Conservation (phyloP, 2,329 filamentous ascomycete genomes). For the Aulographum hederae region DNA sequence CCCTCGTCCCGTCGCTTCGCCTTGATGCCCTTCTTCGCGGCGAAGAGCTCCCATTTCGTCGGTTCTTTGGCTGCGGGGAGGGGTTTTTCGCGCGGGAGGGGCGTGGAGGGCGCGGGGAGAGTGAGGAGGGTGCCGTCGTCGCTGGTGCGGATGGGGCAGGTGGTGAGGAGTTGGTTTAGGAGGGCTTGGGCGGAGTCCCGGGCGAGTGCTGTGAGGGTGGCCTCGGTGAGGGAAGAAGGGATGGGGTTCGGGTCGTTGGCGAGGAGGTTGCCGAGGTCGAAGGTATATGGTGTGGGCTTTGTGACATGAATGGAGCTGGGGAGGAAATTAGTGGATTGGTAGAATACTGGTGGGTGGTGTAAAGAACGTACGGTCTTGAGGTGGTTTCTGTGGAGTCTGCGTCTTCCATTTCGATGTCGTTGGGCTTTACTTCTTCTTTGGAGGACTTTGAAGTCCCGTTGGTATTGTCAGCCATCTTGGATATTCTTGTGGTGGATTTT, state of each 20-base stretch:
- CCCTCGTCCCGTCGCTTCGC: constrained; percentile 62
- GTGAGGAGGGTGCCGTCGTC: constrained; percentile 55
- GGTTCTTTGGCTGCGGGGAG: constrained; percentile 63
- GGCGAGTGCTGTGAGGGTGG: constrained; percentile 51
- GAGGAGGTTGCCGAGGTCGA: constrained; percentile 77
- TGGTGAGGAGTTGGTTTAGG: constrained; percentile 85
- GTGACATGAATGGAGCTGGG: constrained; percentile 19
- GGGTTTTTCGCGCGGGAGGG: constrained; percentile 79
- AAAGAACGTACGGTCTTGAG: too few relatives aligned
- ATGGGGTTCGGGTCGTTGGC: constrained; percentile 77
- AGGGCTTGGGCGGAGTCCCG: constrained; percentile 83
- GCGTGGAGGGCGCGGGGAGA: constrained; percentile 52
- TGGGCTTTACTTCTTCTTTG: too few relatives aligned
- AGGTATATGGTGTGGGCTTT: constrained; percentile 80
- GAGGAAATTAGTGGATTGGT: too few relatives aligned
- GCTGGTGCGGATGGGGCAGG: constrained; percentile 60
- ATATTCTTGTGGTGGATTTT: too few relatives aligned
- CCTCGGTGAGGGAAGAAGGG: constrained; percentile 39
- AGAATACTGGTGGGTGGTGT: too few relatives aligned
- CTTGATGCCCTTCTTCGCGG: constrained; percentile 91
- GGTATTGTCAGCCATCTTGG: too few relatives aligned
- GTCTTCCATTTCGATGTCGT: too few relatives aligned
- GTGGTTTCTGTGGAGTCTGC: too few relatives aligned
- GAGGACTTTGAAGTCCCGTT: too few relatives aligned
- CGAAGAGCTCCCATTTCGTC: constrained; percentile 94